These are phyloP conservation scores for Podospora anserina DNA, from an alignment of 495 filamentous ascomycete species.

Conservation along the genomic window DNA sequence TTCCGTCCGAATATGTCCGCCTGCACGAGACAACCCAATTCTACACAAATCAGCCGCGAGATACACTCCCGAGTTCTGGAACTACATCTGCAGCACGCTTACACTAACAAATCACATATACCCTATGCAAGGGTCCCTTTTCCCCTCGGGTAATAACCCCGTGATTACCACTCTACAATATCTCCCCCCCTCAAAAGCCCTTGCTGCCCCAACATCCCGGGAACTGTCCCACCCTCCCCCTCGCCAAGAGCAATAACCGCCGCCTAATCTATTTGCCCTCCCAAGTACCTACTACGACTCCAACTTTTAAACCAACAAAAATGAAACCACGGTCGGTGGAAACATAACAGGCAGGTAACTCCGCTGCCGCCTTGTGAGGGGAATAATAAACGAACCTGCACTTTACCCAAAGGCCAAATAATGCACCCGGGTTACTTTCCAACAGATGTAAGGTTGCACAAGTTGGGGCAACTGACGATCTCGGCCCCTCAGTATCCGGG, in stretches of 20 bases:
- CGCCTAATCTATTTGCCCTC: slow-evolving; percentile 14
- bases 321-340: not conserved
- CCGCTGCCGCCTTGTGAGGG: not conserved
- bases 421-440: not conserved
- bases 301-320: not conserved
- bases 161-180: not conserved
- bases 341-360: not conserved
- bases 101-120: not conserved
- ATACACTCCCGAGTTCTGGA: not conserved
- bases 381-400: not conserved
- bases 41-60: not conserved
- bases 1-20: not conserved
- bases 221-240: slow-evolving; percentile 1
- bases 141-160: not conserved
- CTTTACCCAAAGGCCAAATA: not conserved
- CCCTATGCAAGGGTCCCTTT: not conserved
- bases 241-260: slow-evolving; percentile 21
- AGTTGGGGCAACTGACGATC: not conserved
- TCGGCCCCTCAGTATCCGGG: slow-evolving; percentile 21
- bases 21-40: not conserved
- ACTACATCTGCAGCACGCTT: not conserved
- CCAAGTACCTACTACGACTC: not conserved
- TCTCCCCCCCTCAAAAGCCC: not conserved
- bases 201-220: slow-evolving; percentile 10
- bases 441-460: not conserved